A percentile compares a stretch with the other conserved stretches of the same genome.
Conservation (phyloP, 768 basidiomycete species). For the Leccinum truebloodii region DNA sequence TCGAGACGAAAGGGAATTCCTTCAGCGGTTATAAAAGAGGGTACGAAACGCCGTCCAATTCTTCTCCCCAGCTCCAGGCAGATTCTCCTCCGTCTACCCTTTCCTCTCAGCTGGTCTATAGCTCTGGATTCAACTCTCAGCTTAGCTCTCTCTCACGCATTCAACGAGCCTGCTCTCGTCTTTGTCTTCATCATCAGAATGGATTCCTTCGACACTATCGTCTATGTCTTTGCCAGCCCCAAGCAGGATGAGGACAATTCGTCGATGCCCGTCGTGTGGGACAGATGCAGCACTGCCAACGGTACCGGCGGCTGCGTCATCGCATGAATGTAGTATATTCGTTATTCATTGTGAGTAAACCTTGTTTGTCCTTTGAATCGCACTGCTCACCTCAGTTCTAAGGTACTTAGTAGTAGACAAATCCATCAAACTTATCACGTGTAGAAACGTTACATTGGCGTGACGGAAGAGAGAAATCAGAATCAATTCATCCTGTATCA, state of each 20-base stretch:
- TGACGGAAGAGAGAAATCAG: no score
- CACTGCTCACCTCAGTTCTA: no score
- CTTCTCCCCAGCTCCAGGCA: conserved; percentile 8
- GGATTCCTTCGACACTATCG: conserved; percentile 23
- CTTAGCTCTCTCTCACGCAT: not conserved
- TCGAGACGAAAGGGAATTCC: not conserved
- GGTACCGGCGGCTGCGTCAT: conserved; percentile 19
- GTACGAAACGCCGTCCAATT: not conserved
- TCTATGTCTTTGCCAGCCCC: conserved; percentile 16
- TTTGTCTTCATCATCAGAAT: conserved; percentile 7
- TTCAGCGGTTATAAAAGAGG: conserved; percentile 20
- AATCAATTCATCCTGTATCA: no score
- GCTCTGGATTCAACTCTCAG: not conserved
- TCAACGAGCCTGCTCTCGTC: not conserved
- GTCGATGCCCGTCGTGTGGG: conserved; percentile 16
- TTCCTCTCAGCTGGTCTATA: no score
- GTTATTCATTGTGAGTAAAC: no score
- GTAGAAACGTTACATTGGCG: no score
- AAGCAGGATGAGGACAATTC: conserved; percentile 8
- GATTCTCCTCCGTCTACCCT: conserved; percentile 1
- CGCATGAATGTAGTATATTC: conserved; percentile 11
- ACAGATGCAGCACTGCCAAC: not conserved
- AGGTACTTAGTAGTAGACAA: no score
- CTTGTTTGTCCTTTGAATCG: no score
- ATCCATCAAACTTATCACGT: no score